These are phyloP conservation scores for Yarrowia hollandica DNA, from an alignment of 805 yeast genomes.

Conservation along the genomic window DNA sequence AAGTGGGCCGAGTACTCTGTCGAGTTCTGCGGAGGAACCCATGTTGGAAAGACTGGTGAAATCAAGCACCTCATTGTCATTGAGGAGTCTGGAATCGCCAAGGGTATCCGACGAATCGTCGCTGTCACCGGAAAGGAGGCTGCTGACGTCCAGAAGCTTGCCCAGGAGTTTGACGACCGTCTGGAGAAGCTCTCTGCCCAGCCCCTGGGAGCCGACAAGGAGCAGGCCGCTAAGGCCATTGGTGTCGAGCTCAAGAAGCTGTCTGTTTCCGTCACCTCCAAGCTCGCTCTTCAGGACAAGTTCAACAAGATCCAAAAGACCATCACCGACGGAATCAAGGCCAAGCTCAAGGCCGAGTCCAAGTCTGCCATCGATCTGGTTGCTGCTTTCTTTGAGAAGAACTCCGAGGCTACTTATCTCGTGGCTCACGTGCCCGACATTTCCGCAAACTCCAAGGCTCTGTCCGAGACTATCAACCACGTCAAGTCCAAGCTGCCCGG, in stretches of 20 bases:
- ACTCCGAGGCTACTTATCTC: slow-evolving; percentile 55
- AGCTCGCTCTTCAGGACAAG: slow-evolving; percentile 70
- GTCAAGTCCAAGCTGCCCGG: slow-evolving; percentile 74
- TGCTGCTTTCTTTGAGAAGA: slow-evolving; percentile 62
- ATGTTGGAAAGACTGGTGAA: slow-evolving; percentile 87
- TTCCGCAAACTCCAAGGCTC: slow-evolving; percentile 85
- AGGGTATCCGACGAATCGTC: slow-evolving; percentile 97
- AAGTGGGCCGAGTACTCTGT: slow-evolving; percentile 80
- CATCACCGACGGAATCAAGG: slow-evolving; percentile 83
- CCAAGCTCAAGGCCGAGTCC: slow-evolving; percentile 83
- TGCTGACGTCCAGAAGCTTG: slow-evolving; percentile 82
- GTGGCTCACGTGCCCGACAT: slow-evolving; percentile 65
- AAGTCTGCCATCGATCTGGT: slow-evolving; percentile 80
- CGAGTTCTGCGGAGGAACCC: slow-evolving; percentile 99
- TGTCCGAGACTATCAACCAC: slow-evolving; percentile 85
- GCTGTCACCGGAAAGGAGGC: slow-evolving; percentile 95
- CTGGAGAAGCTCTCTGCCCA: slow-evolving; percentile 61
- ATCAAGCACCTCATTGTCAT: slow-evolving; percentile 85
- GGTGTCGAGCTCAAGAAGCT: slow-evolving; percentile 84
- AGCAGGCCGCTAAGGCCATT: slow-evolving; percentile 74
- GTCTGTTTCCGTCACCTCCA: slow-evolving; percentile 76
- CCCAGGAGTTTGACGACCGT: slow-evolving; percentile 64
- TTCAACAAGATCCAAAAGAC: slow-evolving; percentile 80
- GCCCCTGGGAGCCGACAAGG: slow-evolving; percentile 75
- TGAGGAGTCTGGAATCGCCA: slow-evolving; percentile 97